A percentile compares a stretch with the other conserved stretches of the same genome.
Evolutionary conservation across 768 basidiomycete genomes (phyloP).

Genomic region (Pisolithus microcarpus): DNA sequence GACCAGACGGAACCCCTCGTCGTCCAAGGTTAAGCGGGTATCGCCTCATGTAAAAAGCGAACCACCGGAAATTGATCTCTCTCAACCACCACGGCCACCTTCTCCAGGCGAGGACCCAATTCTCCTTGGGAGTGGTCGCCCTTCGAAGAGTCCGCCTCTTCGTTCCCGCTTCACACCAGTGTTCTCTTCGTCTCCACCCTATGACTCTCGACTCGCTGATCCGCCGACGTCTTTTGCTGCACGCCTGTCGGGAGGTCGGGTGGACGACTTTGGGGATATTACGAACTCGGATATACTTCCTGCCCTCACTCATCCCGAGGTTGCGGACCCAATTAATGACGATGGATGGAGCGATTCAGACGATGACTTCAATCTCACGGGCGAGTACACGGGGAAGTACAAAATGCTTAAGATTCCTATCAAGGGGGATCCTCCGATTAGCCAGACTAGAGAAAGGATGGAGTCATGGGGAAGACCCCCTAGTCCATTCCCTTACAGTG

Average conservation of each 20-base stretch:
- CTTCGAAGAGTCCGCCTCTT: constrained; percentile 19
- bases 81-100: constrained; percentile 53
- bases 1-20: constrained; percentile 29
- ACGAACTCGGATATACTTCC: constrained; percentile 11
- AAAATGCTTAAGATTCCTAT: constrained; percentile 49
- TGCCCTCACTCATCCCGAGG: constrained; percentile 7
- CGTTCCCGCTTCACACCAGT: constrained; percentile 32
- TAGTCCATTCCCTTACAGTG: constrained; percentile 53
- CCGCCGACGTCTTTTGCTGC: constrained; percentile 13
- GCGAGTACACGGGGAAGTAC: constrained; percentile 66
- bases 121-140: constrained; percentile 42
- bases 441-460: constrained; percentile 40
- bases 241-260: constrained; percentile 12
- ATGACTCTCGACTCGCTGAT: background rate
- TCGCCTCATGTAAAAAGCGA: constrained; percentile 48
- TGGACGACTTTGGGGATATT: background rate
- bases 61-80: constrained; percentile 55
- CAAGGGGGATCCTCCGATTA: constrained; percentile 60
- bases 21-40: constrained; percentile 17
- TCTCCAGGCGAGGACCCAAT: constrained; percentile 75
- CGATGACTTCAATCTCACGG: constrained; percentile 31
- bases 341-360: constrained; percentile 24
- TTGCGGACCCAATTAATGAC: constrained; percentile 1
- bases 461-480: constrained; percentile 63
- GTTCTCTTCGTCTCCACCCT: constrained; percentile 28